These are phyloP conservation scores for Lentinula novae-zelandiae DNA, from an alignment of 1,284 basidiomycete species.

Conservation along the genomic window DNA sequence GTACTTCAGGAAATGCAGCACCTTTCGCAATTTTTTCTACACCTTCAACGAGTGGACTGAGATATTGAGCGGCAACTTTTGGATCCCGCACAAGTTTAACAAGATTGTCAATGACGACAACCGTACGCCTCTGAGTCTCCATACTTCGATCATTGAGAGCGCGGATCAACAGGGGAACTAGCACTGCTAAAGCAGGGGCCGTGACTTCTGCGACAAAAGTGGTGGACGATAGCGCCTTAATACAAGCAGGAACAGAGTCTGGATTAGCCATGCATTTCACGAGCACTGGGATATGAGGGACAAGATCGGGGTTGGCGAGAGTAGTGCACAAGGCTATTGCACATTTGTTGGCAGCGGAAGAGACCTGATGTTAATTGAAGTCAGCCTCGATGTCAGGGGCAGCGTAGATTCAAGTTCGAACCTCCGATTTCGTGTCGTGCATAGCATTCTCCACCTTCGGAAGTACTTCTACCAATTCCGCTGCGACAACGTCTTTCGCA, in stretches of 20 bases:
- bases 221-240: constrained; percentile 92
- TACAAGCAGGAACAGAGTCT: constrained; percentile 83
- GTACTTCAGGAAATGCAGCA: constrained; percentile 93
- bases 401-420: constrained; percentile 25
- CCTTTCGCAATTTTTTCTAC: constrained; percentile 89
- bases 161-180: constrained; percentile 90
- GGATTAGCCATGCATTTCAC: constrained; percentile 97
- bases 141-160: constrained; percentile 96
- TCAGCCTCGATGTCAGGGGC: not conserved
- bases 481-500: constrained; percentile 81
- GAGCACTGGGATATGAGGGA: constrained; percentile 85
- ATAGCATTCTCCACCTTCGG: constrained; percentile 89
- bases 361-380: constrained; percentile 54
- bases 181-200: constrained; percentile 92
- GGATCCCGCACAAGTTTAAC: constrained; percentile 97
- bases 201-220: constrained; percentile 99
- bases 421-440: constrained; percentile 98
- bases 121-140: constrained; percentile 86
- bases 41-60: constrained; percentile 86
- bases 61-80: constrained; percentile 85
- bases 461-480: constrained; percentile 79
- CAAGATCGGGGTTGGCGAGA: constrained; percentile 92
- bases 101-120: constrained; percentile 94
- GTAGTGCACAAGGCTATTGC: constrained; percentile 92
- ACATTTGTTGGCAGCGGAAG: constrained; percentile 86